Conservation (phyloP, 164 flowering plant genomes). For the Tetracentron sinense region DNA sequence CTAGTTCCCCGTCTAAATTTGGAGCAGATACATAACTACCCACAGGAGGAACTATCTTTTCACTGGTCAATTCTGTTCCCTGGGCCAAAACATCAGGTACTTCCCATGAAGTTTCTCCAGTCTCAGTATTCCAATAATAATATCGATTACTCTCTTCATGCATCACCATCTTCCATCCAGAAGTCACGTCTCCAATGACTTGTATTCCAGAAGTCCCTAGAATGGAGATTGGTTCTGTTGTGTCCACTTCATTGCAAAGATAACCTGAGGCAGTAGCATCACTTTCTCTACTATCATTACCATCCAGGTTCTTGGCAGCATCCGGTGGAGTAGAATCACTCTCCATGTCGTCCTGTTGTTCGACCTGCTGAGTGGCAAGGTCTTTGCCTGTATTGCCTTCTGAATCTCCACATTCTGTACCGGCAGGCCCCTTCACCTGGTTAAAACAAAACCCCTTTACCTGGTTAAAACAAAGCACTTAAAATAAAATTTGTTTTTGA, state of each 20-base stretch:
- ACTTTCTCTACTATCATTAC: constrained; percentile 19
- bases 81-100: constrained; percentile 53
- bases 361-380: constrained; percentile 16
- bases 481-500: constrained; percentile 1
- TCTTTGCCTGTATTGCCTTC: constrained; percentile 20
- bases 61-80: constrained; percentile 22
- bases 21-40: neutral
- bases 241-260: constrained; percentile 19
- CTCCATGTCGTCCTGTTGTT: constrained; percentile 25
- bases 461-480: constrained; percentile 24
- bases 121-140: constrained; percentile 87
- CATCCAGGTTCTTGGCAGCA: constrained; percentile 22
- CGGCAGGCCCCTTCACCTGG: constrained; percentile 31
- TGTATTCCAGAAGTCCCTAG: constrained; percentile 38
- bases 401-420: constrained; percentile 18
- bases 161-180: constrained; percentile 79
- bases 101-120: constrained; percentile 99
- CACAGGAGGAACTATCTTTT: constrained; percentile 20
- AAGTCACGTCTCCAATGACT: constrained; percentile 40
- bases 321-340: constrained; percentile 20
- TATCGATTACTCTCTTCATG: constrained; percentile 77
- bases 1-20: constrained; percentile 11
- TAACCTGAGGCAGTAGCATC: constrained; percentile 13
- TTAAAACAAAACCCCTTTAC: constrained; percentile 21
- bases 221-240: constrained; percentile 22